phyloP scores from a whole-genome alignment of 371 early-diverging fungal species.

The Apophysomyces trapeziformis region DNA sequence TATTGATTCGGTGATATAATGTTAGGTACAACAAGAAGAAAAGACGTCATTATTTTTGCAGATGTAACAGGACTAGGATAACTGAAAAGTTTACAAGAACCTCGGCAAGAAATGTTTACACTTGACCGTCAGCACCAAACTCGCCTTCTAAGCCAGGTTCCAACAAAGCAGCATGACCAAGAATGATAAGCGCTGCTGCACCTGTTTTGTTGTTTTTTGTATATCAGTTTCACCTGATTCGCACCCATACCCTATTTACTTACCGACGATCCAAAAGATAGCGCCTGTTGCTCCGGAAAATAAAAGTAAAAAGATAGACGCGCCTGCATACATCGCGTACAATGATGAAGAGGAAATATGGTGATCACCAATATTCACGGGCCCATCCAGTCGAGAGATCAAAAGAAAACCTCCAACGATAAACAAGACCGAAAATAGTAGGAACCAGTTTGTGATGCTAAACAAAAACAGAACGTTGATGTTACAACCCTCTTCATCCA shows the following conservation, averaged over 20 bases:
- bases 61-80: too few species aligned
- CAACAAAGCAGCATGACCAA: constrained; percentile 68
- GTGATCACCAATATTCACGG: constrained; percentile 49
- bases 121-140: constrained; percentile 57
- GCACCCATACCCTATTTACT: constrained; percentile 19
- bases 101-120: constrained; percentile 22
- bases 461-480: not conserved
- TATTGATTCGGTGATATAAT: too few species aligned
- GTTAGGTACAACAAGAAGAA: too few species aligned
- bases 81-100: too few species aligned
- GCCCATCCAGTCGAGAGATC: constrained; percentile 58
- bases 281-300: constrained; percentile 67
- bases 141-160: constrained; percentile 70
- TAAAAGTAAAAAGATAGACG: constrained; percentile 59
- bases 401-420: constrained; percentile 59
- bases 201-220: constrained; percentile 32
- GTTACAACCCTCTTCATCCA: not conserved
- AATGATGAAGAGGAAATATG: constrained; percentile 54
- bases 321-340: constrained; percentile 52
- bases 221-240: not conserved
- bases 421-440: constrained; percentile 61
- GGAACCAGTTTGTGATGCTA: constrained; percentile 62
- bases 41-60: too few species aligned
- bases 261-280: constrained; percentile 73
- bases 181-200: constrained; percentile 62